Base-by-base conservation (phyloP, 2,329 filamentous ascomycete genomes). In the Rhytidhysteron rufulum region DNA sequence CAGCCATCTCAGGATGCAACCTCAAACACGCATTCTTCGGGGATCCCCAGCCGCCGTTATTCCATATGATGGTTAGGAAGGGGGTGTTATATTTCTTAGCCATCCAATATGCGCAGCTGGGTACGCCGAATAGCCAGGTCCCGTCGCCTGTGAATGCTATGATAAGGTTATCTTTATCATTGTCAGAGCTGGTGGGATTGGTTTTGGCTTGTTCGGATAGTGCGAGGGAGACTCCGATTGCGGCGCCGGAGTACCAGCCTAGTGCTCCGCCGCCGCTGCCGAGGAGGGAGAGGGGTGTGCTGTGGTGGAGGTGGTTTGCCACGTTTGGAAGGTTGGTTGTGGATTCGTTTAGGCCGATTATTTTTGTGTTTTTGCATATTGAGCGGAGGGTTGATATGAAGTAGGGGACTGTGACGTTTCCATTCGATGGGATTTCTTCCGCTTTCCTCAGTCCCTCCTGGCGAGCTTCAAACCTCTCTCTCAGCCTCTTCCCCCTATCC, bases 241-340 rank as follows among this genome's bases (percentile, higher is more conserved):
- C 44, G 20, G 54, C 86, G 11, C 87, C 86, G 11, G 86, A 86
- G 9, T 80, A 86, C 86, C 86, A 91, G 2, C 86, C 86, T 0
- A 91, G 78, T 2, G 86, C 87, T 11, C 85, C 86, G 1, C 84
- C 86, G 1, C 86, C 86, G 57, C 86, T 90, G 60, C 89, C 90
- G 54, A 91, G 80, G 83, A 83, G 89, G 0, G 79, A 81, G 0
- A 85, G 85, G 0, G 86, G 86, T 0, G 79, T 56, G 0, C 75
- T 81, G 2, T 80, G 75, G 52, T 82, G 80, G 6, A 93, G 67
- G 48, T 89, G 85, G 49, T 93, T 84, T 20, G 79, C 74, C 1
- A 89, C 80, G 20, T 80, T 76, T 0, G 63, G 63, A 0, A 82
- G 81, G 42, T 86, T 80, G 0, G 87, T 93, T 1, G 91, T 87